Base-by-base conservation (phyloP, 106 monocot species). In the Dioscorea dumetorum region DNA sequence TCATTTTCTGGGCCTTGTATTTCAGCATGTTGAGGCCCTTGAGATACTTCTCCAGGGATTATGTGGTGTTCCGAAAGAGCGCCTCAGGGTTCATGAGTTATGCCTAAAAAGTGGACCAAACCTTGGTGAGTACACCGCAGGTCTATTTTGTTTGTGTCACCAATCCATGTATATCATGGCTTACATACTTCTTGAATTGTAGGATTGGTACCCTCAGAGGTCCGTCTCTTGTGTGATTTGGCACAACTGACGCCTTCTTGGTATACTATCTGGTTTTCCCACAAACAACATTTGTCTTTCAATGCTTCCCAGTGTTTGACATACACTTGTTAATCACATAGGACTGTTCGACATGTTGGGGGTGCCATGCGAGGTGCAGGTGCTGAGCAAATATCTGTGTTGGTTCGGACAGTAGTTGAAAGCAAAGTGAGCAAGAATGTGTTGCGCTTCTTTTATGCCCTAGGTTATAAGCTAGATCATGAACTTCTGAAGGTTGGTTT, bases 21-120 rank as follows among this genome's bases (percentile, higher is more conserved):
- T 69, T 60, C 82, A 97, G 97, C 91, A 97, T 83, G 92, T 97
- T 48, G 84, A 83, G 62, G 97, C 97, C 34, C 84, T 92, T 3
- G 92, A 97, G 77, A 76, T 84, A 65, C 92, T 97, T 82, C 92
- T 97, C 57, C 84, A 87, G n/a, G 97, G 97, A 21, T 79, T 97
- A 14, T 87, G 73, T 81, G 97, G 92, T 50, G 83, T 82, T 73
- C 80, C 89, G 17, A 97, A 90, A 70, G 86, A 97, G 58, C 87
- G 78, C 3, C 62, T 97, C 34, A 84, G 84, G 58, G 68, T 92
- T 23, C 97, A 97, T 77, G 97, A 97, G 57, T 62, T 97, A 22
- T 97, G 86, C 66, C 72, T 97, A 21, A 97, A 97, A 81, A 99
- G 84, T 71, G 92, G 92, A 64, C 84, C 84, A 57, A 99, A 90